phyloP scores from a whole-genome alignment of 805 yeast genomes.

The Nakazawaea ishiwadae region DNA sequence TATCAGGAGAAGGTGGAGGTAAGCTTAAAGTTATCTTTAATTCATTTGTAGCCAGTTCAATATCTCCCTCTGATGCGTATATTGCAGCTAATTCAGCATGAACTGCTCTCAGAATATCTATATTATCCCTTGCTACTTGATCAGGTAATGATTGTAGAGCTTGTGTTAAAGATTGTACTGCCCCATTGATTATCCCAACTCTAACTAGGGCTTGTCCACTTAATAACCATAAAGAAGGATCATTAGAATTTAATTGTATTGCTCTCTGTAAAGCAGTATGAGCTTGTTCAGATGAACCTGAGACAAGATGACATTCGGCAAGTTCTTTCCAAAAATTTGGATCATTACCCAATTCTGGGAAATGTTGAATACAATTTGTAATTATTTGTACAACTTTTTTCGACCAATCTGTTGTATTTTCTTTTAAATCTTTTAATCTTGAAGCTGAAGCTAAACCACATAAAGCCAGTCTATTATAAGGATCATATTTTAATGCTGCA shows the following conservation, averaged over 20 bases:
- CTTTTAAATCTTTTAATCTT: conserved; percentile 32
- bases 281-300: conserved; percentile 47
- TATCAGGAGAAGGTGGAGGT: conserved; percentile 42
- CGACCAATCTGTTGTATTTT: conserved; percentile 34
- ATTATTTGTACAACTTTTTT: conserved; percentile 36
- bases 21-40: conserved; percentile 44
- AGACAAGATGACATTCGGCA: conserved; percentile 43
- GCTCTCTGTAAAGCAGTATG: conserved; percentile 43
- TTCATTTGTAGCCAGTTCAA: conserved; percentile 45
- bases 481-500: conserved; percentile 36
- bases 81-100: conserved; percentile 55
- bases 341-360: conserved; percentile 34
- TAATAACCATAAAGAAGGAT: conserved; percentile 43
- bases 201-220: conserved; percentile 45
- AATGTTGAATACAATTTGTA: conserved; percentile 31
- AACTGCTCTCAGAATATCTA: conserved; percentile 45
- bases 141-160: conserved; percentile 38
- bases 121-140: conserved; percentile 27
- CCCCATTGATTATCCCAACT: conserved; percentile 38
- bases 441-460: conserved; percentile 38
- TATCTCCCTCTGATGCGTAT: conserved; percentile 46
- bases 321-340: conserved; percentile 42
- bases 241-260: conserved; percentile 30
- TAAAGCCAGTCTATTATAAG: conserved; percentile 34
- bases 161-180: conserved; percentile 42